phyloP scores from a whole-genome alignment of 176 grass and related monocot species.

The Cenchrus americanus region DNA sequence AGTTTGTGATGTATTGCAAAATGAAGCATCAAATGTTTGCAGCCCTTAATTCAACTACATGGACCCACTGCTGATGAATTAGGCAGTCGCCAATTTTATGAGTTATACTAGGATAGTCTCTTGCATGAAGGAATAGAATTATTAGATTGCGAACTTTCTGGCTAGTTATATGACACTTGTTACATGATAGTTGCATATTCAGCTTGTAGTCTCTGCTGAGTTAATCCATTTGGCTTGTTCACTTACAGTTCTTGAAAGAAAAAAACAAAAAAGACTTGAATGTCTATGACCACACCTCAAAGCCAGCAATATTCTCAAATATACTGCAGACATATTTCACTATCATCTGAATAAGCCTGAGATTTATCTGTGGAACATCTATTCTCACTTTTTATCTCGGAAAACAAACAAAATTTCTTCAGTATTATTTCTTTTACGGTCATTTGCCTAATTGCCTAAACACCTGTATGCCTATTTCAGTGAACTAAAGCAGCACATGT shows the following conservation, averaged over 20 bases:
- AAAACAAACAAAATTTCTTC: background rate
- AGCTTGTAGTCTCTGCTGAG: background rate
- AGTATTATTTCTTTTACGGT: conserved; percentile 5
- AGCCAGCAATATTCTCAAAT: background rate
- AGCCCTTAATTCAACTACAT: background rate
- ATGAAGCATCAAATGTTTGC: background rate
- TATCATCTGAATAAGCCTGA: background rate
- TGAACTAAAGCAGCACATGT: background rate
- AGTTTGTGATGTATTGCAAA: background rate
- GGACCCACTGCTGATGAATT: background rate
- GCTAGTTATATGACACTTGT: background rate
- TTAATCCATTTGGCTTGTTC: background rate
- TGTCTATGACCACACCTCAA: background rate
- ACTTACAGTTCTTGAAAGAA: conserved; percentile 4
- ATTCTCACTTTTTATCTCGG: background rate
- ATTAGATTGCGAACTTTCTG: background rate
- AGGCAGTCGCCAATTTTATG: background rate
- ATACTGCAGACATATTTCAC: background rate
- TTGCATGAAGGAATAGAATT: background rate
- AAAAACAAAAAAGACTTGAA: background rate
- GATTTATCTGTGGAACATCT: background rate
- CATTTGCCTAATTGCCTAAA: background rate
- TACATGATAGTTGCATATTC: background rate
- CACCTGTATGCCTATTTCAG: background rate
- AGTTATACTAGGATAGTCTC: background rate